phyloP scores from a whole-genome alignment of 2,329 filamentous ascomycete genomes.

The Exophiala phaeomuriformis region DNA sequence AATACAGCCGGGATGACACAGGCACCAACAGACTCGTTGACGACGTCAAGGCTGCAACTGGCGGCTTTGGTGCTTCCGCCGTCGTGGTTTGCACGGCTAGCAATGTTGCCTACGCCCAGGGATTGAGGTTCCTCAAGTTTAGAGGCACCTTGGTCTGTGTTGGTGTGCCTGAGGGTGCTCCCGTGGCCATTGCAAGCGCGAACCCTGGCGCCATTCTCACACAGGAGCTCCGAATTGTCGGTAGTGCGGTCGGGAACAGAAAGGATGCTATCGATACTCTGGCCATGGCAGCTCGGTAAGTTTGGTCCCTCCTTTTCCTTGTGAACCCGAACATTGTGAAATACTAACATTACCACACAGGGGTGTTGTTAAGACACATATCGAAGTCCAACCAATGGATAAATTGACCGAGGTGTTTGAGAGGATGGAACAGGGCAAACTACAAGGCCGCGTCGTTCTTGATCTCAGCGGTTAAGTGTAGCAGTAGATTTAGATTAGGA shows the following conservation, averaged over 20 bases:
- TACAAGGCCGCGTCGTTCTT: conserved; percentile 44
- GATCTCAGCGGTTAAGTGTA: conserved; percentile 31
- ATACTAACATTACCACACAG: conserved; percentile 23
- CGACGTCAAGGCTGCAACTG: conserved; percentile 51
- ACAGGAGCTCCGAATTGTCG: conserved; percentile 42
- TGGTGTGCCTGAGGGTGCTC: conserved; percentile 44
- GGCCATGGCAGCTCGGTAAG: conserved; percentile 38
- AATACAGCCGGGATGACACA: conserved; percentile 41
- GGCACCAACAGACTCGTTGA: conserved; percentile 42
- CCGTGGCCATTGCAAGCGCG: conserved; percentile 40
- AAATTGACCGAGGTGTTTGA: conserved; percentile 41
- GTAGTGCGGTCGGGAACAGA: conserved; percentile 46
- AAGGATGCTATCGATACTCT: conserved; percentile 45
- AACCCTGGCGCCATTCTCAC: conserved; percentile 38
- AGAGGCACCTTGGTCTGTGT: conserved; percentile 48
- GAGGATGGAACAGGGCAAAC: conserved; percentile 39
- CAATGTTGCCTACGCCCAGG: conserved; percentile 47
- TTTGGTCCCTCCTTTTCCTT: background rate
- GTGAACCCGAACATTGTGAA: background rate
- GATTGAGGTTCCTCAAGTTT: conserved; percentile 42
- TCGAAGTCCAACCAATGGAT: conserved; percentile 43
- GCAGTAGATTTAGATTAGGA: background rate
- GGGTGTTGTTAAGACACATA: conserved; percentile 42
- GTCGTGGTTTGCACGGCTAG: conserved; percentile 51
- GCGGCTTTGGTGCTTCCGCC: conserved; percentile 53